Evolutionary conservation across 768 basidiomycete genomes (phyloP), one percentile per base, ranked within the genome.

Genomic region (Clavaria fumosa): DNA sequence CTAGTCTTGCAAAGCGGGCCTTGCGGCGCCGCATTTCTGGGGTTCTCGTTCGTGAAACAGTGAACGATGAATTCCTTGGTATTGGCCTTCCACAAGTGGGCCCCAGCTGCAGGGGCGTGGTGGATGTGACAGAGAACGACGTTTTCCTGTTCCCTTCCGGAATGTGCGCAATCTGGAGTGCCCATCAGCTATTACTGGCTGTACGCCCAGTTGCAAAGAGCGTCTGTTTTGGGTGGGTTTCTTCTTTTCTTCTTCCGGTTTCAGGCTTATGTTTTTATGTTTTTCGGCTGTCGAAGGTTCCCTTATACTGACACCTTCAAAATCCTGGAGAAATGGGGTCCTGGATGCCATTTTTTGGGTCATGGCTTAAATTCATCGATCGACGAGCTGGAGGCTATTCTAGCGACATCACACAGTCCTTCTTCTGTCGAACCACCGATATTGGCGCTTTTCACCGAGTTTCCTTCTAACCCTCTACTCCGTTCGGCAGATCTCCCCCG

Each of bases 301-400:
- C 80, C 90, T 0, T 99, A 96, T 54, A 85, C 76, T 6, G 93
- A 97, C 52, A 96, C 93, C 4, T 70, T 93, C 41, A 96, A 96
- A 56, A 71, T 91, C 27, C 64, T 97, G 2, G 66, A 90, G 47
- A 96, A 99, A 57, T 97, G 90, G 89, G 93, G 93, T 1, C 85
- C 84, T 2, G 93, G 93, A 1, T 86, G 78, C 45, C 68, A 88
- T 53, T 91, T 96, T 63, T 67, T 86, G 31, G 91, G 89, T 4
- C 63, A 71, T 43, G 91, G 91, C 0, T 56, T 78, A 5, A 76
- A 85, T 40, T 54, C 66, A 11, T 85, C 89, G 40, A 69, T 95
- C 14, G 75, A 79, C 47, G 64, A 68, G 20, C 64, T 97, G 0
- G 80, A 85, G 44, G 53, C 45, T 5, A 55, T 85, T 2, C 65